A percentile compares a stretch with the other conserved stretches of the same genome.
Conservation (phyloP, 768 basidiomycete genomes). For the Agaricus sinodeliciosus region DNA sequence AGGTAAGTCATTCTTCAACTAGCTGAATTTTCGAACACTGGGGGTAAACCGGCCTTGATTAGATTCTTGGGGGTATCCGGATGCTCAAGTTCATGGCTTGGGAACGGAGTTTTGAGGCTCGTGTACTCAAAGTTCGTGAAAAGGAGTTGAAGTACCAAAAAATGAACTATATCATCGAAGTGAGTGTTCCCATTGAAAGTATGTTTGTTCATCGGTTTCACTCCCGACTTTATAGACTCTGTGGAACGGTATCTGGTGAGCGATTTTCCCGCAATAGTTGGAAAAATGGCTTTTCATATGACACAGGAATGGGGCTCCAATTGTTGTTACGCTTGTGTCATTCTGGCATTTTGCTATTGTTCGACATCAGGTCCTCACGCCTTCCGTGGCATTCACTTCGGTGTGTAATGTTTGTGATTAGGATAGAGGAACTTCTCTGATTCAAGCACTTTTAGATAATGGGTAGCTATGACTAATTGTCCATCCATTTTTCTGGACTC, state of each 20-base stretch:
- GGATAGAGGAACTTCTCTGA: neutral
- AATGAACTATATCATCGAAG: slow-evolving; percentile 84
- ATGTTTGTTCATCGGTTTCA: neutral
- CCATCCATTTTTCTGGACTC: neutral
- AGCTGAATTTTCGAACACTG: neutral
- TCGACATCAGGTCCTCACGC: slow-evolving; percentile 62
- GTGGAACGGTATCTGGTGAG: slow-evolving; percentile 43
- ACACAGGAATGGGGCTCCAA: slow-evolving; percentile 55
- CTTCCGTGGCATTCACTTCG: slow-evolving; percentile 79
- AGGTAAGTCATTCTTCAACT: slow-evolving; percentile 22
- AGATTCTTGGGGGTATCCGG: slow-evolving; percentile 83
- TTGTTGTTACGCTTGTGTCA: slow-evolving; percentile 52
- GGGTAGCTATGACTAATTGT: slow-evolving; percentile 5
- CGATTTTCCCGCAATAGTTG: neutral
- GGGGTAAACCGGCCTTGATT: neutral
- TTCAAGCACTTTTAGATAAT: neutral
- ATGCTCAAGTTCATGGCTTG: slow-evolving; percentile 98
- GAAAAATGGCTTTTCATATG: neutral
- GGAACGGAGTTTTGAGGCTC: slow-evolving; percentile 85
- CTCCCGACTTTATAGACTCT: slow-evolving; percentile 23
- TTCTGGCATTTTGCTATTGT: slow-evolving; percentile 74
- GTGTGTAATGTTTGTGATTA: slow-evolving; percentile 27
- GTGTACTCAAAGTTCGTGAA: slow-evolving; percentile 64
- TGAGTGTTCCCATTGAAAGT: slow-evolving; percentile 16
- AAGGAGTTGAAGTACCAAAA: slow-evolving; percentile 82